Conservation (phyloP, 2,329 filamentous ascomycete genomes). For the Didymella keratinophila region DNA sequence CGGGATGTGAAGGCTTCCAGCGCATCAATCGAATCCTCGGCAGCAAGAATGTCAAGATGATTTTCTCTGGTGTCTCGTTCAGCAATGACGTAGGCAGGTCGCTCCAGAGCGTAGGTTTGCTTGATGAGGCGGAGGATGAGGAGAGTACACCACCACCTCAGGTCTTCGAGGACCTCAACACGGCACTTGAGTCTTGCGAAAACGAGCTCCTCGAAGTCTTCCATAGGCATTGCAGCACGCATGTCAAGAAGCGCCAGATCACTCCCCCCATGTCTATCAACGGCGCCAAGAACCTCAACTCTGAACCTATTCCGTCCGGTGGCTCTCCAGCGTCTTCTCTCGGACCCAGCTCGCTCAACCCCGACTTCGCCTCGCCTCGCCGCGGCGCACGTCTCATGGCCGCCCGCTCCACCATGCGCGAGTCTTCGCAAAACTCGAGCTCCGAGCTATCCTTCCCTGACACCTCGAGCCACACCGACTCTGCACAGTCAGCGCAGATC, state of each 20-base stretch:
- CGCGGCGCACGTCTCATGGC: conserved; percentile 79
- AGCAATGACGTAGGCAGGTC: conserved; percentile 78
- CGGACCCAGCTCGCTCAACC: conserved; percentile 56
- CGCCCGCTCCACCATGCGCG: conserved; percentile 76
- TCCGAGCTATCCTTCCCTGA: conserved; percentile 29
- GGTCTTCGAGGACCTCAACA: conserved; percentile 89
- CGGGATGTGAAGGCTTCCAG: conserved; percentile 92
- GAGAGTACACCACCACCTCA: conserved; percentile 57
- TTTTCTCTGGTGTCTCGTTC: conserved; percentile 82
- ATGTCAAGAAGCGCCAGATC: conserved; percentile 48
- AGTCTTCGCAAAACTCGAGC: conserved; percentile 39
- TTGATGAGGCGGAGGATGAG: conserved; percentile 75
- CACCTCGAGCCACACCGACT: conserved; percentile 17
- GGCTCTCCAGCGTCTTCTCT: conserved; percentile 38
- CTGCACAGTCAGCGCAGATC: conserved; percentile 14
- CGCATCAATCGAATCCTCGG: conserved; percentile 86
- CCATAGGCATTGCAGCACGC: conserved; percentile 52
- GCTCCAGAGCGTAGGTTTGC: conserved; percentile 84
- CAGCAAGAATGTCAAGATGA: conserved; percentile 78
- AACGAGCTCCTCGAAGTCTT: conserved; percentile 83
- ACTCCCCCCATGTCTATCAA: conserved; percentile 49
- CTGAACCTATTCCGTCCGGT: conserved; percentile 27
- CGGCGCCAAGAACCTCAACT: conserved; percentile 20
- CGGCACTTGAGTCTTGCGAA: conserved; percentile 91
- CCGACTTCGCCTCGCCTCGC: conserved; percentile 76